Base-by-base conservation (phyloP, 2,329 filamentous ascomycete species). In the Aspergillus fischeri region DNA sequence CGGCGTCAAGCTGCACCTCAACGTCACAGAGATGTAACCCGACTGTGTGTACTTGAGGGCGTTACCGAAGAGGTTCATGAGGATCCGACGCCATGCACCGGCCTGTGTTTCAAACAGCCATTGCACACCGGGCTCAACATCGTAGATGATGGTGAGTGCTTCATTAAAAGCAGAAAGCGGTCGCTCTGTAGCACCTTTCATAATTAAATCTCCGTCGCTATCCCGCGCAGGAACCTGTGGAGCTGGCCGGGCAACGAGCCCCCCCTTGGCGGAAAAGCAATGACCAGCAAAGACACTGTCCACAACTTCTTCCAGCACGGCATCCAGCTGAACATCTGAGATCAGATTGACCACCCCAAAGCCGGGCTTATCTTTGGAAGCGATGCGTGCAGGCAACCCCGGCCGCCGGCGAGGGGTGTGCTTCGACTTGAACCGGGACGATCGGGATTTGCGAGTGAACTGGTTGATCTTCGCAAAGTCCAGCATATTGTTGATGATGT, bases 11-110 rank as follows among this genome's bases (percentile, higher is more conserved):
- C n/a, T 45, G 20, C 68, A 65, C 21, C 67, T 65, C n/a, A 78
- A 47, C 2, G 60, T 67, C 1, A 80, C 64, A 2, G 68, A 65
- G 32, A 81, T 76, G 45, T 71, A 76, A 0, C 79, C 78, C 17
- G 68, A 58, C 0, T 64, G 58, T 0, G 77, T 80, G 58, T 81
- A 80, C 59, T 81, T 81, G 9, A 82, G 65, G 0, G 78, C 71
- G 64, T 81, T 82, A 2, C 76, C 76, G 7, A 81, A 75, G 1
- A 80, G 57, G 51, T 81, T 80, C 76, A 80, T 80, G 44, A 79
- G 71, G 14, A 81, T 73, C 3, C 78, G 70, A 35, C 77, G 74
- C 69, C 78, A 78, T 0, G 77, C 77, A 2, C 79, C 80, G 0
- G 76, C 73, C 21, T 81, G 76, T 1, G 77, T 75, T 3, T 68